These are phyloP conservation scores for Scopulariopsis brevicaulis DNA, from an alignment of 2,329 filamentous ascomycete species.

Conservation along the genomic window DNA sequence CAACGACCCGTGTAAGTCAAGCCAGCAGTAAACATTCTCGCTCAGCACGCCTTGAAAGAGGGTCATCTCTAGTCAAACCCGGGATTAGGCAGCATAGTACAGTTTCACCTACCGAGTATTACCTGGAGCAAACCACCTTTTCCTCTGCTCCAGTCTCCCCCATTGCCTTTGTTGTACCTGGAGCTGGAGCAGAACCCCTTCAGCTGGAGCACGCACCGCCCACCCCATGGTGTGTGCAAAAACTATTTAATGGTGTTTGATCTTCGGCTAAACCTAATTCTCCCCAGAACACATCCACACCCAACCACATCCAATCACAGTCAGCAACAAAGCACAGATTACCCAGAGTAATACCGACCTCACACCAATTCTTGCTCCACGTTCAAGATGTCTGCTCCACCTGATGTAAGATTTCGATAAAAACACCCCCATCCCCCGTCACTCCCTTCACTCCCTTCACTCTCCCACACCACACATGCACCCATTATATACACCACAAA, in stretches of 20 bases:
- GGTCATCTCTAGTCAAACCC: too few relatives aligned
- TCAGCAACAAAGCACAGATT: not conserved
- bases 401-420: not conserved
- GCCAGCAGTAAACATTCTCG: too few relatives aligned
- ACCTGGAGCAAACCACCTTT: too few relatives aligned
- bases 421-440: not conserved
- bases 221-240: not conserved
- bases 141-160: not conserved
- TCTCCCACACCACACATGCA: not conserved
- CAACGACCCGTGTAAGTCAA: too few relatives aligned
- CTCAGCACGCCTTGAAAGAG: too few relatives aligned
- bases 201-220: not conserved
- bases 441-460: not conserved
- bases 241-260: not conserved
- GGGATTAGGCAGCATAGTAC: too few relatives aligned
- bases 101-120: too few relatives aligned
- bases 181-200: not conserved
- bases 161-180: not conserved
- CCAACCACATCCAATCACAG: not conserved
- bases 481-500: too few relatives aligned
- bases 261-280: not conserved
- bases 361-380: not conserved
- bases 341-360: not conserved
- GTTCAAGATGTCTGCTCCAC: not conserved
- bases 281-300: not conserved